Evolutionary conservation across 805 yeast genomes (phyloP).

Genomic region (Candida tammaniensis): DNA sequence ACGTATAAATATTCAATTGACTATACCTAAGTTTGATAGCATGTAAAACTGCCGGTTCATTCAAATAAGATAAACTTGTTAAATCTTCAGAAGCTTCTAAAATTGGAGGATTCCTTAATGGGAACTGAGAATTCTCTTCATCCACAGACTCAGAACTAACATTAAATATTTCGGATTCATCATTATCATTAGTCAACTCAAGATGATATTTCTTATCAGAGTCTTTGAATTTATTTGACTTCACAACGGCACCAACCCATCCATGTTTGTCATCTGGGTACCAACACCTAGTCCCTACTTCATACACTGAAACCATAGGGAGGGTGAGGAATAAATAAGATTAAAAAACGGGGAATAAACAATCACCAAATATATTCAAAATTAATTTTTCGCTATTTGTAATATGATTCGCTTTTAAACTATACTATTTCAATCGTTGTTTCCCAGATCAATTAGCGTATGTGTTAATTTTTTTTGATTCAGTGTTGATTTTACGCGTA

Average conservation of each 20-base stretch:
- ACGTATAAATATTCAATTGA: conserved; percentile 89
- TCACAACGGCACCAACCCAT: conserved; percentile 71
- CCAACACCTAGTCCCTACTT: conserved; percentile 69
- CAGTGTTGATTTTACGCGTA: conserved; percentile 7
- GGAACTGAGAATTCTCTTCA: conserved; percentile 55
- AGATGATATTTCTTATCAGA: conserved; percentile 43
- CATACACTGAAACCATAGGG: conserved; percentile 20
- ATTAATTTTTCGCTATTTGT: no score
- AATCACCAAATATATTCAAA: no score
- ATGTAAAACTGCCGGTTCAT: conserved; percentile 94
- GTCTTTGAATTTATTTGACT: conserved; percentile 29
- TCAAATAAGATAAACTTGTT: conserved; percentile 85
- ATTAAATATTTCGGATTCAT: conserved; percentile 37
- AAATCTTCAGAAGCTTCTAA: conserved; percentile 93
- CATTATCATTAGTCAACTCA: conserved; percentile 53
- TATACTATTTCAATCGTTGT: no score
- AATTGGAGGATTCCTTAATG: conserved; percentile 86
- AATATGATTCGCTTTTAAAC: conserved; percentile 3
- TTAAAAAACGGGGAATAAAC: no score
- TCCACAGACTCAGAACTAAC: conserved; percentile 48
- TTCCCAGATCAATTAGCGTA: no score
- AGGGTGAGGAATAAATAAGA: no score
- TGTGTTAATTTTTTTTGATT: conserved; percentile 7
- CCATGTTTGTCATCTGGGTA: conserved; percentile 70
- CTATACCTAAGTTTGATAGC: conserved; percentile 88